These are phyloP conservation scores for Dioscorea alata DNA, from an alignment of 106 monocot species.

Conservation along the genomic window DNA sequence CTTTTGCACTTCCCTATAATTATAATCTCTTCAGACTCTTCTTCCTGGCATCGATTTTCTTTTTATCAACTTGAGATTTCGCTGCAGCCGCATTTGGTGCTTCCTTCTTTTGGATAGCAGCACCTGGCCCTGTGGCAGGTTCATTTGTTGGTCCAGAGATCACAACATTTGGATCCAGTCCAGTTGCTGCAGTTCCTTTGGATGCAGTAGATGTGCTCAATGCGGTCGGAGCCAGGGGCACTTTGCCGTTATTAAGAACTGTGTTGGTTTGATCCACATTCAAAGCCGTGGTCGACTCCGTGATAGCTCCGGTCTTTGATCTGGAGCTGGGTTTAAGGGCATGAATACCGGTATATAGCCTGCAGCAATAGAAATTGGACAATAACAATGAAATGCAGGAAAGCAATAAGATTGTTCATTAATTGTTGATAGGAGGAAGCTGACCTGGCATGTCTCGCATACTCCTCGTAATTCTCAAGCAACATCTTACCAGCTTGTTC, in stretches of 20 bases:
- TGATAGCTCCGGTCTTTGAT: slow-evolving; percentile 57
- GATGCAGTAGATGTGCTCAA: slow-evolving; percentile 21
- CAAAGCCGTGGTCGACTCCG: slow-evolving; percentile 67
- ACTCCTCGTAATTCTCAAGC: slow-evolving; percentile 84
- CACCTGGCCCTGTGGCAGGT: slow-evolving; percentile 16
- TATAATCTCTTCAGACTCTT: slow-evolving; percentile 94
- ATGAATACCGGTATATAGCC: slow-evolving; percentile 83
- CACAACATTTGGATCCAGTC: slow-evolving; percentile 36
- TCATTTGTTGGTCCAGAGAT: neutral
- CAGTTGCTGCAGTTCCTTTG: slow-evolving; percentile 15
- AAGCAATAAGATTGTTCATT: too few relatives aligned
- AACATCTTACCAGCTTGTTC: slow-evolving; percentile 96
- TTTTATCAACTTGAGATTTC: slow-evolving; percentile 60
- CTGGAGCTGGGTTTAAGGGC: slow-evolving; percentile 68
- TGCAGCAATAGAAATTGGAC: neutral
- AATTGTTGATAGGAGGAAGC: neutral
- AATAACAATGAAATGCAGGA: neutral
- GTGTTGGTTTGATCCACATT: slow-evolving; percentile 63
- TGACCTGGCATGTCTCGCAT: slow-evolving; percentile 85
- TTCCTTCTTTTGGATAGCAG: slow-evolving; percentile 31
- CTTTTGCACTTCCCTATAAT: slow-evolving; percentile 22
- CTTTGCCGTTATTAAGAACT: slow-evolving; percentile 16
- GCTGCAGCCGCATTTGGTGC: slow-evolving; percentile 3
- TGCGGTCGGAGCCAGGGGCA: slow-evolving; percentile 8
- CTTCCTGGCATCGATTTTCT: slow-evolving; percentile 90